A percentile compares a stretch with the other conserved stretches of the same genome.
These are phyloP conservation scores for Clausena lansium DNA, from an alignment of 345 rosid species.

Conservation along the genomic window DNA sequence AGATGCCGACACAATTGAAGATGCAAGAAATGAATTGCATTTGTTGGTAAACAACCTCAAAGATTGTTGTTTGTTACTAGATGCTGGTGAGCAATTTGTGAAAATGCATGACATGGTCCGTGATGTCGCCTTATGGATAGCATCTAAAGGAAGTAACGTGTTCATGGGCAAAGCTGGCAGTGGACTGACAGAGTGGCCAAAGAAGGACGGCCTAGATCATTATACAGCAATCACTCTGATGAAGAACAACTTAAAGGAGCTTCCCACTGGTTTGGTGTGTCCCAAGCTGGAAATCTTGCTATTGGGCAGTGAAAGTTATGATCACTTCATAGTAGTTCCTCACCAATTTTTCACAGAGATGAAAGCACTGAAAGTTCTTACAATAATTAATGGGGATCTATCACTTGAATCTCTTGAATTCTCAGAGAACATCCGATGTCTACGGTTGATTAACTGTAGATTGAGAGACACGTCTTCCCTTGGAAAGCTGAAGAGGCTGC, in stretches of 20 bases:
- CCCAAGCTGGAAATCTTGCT: constrained; percentile 11
- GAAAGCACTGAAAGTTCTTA: no score
- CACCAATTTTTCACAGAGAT: not conserved
- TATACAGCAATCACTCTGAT: not conserved
- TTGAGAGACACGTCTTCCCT: not conserved
- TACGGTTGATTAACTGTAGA: not conserved
- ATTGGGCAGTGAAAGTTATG: not conserved
- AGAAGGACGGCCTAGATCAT: not conserved
- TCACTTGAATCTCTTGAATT: not conserved
- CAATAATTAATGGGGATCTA: no score
- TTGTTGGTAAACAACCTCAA: not conserved
- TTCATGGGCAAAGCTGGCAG: not conserved
- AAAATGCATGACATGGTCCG: constrained; percentile 18
- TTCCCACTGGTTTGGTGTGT: constrained; percentile 3
- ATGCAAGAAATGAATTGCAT: not conserved
- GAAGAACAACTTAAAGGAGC: not conserved
- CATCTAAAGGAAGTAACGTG: not conserved
- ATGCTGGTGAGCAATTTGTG: not conserved
- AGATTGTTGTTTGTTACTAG: constrained; percentile 4
- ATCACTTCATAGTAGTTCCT: not conserved
- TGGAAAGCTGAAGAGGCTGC: not conserved
- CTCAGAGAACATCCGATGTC: not conserved
- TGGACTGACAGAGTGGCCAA: constrained; percentile 11
- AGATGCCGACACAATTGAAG: not conserved
- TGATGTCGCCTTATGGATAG: not conserved